These are phyloP conservation scores for Candida succiphila DNA, from an alignment of 805 yeast genomes.

Conservation along the genomic window DNA sequence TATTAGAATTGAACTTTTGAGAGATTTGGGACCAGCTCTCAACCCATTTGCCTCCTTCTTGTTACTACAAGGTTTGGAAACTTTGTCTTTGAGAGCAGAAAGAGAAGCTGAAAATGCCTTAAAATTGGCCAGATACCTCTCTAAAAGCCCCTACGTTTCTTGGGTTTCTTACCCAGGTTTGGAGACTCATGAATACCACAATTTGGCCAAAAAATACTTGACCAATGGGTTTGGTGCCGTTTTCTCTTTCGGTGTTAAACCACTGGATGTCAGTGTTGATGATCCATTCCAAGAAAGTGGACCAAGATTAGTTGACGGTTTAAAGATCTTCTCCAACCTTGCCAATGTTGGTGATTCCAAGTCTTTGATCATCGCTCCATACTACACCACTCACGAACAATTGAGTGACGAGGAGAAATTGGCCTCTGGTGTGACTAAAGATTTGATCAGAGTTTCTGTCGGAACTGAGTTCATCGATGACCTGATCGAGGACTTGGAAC, in stretches of 20 bases:
- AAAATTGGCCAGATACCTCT: constrained; percentile 69
- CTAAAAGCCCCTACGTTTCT: constrained; percentile 54
- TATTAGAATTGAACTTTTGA: constrained; percentile 71
- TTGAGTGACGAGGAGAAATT: constrained; percentile 69
- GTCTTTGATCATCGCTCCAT: constrained; percentile 92
- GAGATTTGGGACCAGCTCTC: constrained; percentile 87
- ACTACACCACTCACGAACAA: constrained; percentile 93
- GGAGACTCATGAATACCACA: constrained; percentile 68
- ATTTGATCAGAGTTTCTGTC: constrained; percentile 77
- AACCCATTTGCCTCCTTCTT: constrained; percentile 86
- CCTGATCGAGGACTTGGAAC: constrained; percentile 80
- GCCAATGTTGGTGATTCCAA: constrained; percentile 97
- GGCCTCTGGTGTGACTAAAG: constrained; percentile 82
- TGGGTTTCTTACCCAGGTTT: constrained; percentile 95
- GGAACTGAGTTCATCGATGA: constrained; percentile 93
- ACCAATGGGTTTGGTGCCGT: constrained; percentile 78
- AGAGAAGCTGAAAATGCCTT: constrained; percentile 82
- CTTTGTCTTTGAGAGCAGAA: constrained; percentile 86
- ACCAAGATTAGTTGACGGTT: constrained; percentile 72
- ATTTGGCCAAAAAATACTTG: constrained; percentile 75
- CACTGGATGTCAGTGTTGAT: constrained; percentile 32
- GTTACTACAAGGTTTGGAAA: constrained; percentile 86
- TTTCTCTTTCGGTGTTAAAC: constrained; percentile 82
- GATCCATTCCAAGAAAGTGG: constrained; percentile 69
- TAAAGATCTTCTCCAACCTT: constrained; percentile 81